Base-by-base conservation (phyloP, 768 basidiomycete species). In the Podaxis rugospora region DNA sequence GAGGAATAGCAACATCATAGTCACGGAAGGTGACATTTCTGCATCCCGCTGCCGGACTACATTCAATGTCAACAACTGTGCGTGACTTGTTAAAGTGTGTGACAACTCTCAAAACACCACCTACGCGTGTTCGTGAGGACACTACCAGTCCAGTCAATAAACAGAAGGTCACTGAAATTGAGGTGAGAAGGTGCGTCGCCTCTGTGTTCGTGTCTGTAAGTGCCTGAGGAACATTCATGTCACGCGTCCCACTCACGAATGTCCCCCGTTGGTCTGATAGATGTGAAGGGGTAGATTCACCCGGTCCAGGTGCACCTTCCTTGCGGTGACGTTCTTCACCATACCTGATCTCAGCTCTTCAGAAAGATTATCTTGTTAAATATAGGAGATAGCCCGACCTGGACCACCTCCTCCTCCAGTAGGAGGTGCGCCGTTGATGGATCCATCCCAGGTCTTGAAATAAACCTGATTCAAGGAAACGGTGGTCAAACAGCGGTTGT, bases 371-470 rank as follows among this genome's bases (percentile, higher is more conserved):
- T 51, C 44, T 9, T 23, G 40, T 57, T 28, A 25, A 42, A 39
- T 10, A 44, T 40, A 51, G 49, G 7, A 39, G 21, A 5, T 25
- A 2, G 25, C 62, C 73, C 27, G 60, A 80, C 82, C 81, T 55
- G 74, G 66, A n/a, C 80, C 84, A 18, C 80, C 84, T 5, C 84
- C 83, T 7, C 84, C 85, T 11, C 81, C 82, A 27, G 80, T 83
- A 1, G 83, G 84, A 13, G 84, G 84, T 4, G 69, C 69, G 1
- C 84, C 83, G 62, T 82, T 77, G 5, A 80, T 75, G 2, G 78
- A 73, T 1, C 78, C 82, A 36, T 77, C 77, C 82, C 83, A 85
- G 0, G 82, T 78, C 69, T 85, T 84, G 69, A 84, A 78, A 70
- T 83, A 84, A 3, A 83, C 77, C 82, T 83, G 55, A 28, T 57